Percentiles rank a stretch among this genome's conserved stretches.
Evolutionary conservation across 2,329 filamentous ascomycete genomes (phyloP).

Genomic region (Pseudocercospora fijiensis): DNA sequence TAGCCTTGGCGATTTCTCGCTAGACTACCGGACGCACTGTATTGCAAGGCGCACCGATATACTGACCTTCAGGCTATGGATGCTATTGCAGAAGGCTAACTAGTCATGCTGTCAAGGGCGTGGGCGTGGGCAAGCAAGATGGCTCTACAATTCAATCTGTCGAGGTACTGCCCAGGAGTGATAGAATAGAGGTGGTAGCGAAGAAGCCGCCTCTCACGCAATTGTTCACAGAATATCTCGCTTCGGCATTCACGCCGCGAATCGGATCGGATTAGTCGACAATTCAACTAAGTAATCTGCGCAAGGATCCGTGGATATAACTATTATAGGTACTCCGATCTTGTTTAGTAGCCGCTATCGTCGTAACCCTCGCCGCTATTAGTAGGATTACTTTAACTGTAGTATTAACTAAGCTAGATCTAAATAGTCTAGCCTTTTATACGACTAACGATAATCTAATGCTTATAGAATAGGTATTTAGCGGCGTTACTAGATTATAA

Average conservation of each 20-base stretch:
- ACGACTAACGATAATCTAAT: too few relatives aligned
- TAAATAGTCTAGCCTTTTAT: neutral
- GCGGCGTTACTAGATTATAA: too few relatives aligned
- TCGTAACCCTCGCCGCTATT: slow-evolving; percentile 42
- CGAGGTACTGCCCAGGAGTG: neutral
- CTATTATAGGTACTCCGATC: neutral
- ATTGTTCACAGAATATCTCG: neutral
- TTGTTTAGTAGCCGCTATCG: slow-evolving; percentile 36
- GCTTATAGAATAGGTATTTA: too few relatives aligned
- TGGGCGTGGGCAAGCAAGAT: neutral
- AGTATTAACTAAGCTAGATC: slow-evolving; percentile 3
- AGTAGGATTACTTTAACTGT: slow-evolving; percentile 38
- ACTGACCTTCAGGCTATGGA: neutral
- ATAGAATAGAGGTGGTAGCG: neutral
- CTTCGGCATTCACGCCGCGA: neutral
- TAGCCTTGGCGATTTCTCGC: neutral
- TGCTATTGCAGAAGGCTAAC: neutral
- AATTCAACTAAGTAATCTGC: neutral
- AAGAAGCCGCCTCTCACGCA: neutral
- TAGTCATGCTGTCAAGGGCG: too few relatives aligned
- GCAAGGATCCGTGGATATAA: neutral
- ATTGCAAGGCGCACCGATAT: neutral
- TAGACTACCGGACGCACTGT: neutral
- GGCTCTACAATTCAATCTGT: neutral
- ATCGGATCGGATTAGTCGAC: neutral